A percentile compares a stretch with the other conserved stretches of the same genome.
phyloP scores from a whole-genome alignment of 371 early-diverging fungal species.

The Phascolomyces articulosus region DNA sequence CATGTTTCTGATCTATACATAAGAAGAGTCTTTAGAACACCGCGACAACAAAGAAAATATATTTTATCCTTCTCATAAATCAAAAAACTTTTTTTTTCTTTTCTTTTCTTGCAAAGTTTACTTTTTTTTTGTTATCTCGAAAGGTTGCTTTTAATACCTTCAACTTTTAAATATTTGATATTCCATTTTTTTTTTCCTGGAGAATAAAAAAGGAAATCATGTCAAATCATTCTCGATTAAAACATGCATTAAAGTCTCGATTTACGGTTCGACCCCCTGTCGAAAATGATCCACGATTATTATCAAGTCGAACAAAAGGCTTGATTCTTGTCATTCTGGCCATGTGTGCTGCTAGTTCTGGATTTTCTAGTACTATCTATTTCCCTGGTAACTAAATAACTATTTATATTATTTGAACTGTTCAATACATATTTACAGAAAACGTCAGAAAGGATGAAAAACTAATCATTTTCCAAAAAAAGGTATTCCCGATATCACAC shows the following conservation, averaged over 20 bases:
- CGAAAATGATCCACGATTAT: constrained; percentile 30
- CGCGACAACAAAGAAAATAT: not conserved
- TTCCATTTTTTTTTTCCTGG: no score
- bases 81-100: not conserved
- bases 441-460: not conserved
- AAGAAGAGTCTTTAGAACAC: not conserved
- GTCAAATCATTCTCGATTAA: not conserved
- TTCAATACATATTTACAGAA: no score
- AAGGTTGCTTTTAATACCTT: no score
- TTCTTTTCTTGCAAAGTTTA: not conserved
- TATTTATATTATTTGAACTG: no score
- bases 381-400: constrained; percentile 36
- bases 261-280: constrained; percentile 24
- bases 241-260: constrained; percentile 6
- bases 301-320: constrained; percentile 14
- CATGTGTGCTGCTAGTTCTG: constrained; percentile 26
- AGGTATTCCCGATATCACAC: constrained; percentile 14
- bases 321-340: constrained; percentile 23
- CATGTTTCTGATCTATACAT: not conserved
- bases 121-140: not conserved
- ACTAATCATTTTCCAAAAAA: not conserved
- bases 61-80: not conserved
- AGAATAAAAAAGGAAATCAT: not conserved
- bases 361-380: constrained; percentile 33
- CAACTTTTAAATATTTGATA: no score